Evolutionary conservation across 1,139 yeast species (phyloP), one percentile per base, ranked within the genome.

Genomic region (Yamadazyma dushanensis): DNA sequence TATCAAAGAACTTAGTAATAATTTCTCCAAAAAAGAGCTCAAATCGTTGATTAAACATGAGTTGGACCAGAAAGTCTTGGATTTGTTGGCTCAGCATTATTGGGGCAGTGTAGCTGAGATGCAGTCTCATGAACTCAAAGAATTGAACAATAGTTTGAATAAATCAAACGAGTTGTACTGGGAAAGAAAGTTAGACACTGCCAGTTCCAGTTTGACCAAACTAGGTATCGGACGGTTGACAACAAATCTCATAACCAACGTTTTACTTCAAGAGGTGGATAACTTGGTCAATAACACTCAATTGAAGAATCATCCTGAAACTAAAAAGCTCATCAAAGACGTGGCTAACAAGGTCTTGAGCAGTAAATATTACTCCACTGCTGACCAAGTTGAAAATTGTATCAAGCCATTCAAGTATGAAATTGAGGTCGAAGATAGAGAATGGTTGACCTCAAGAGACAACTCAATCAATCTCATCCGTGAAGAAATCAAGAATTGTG

Each of bases 331-430:
- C 5, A 92, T 94, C 16, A 77, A 76, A 37, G 95, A 89, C 31
- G 95, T 97, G 1, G 95, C 96, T 0, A 75, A 78, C 27, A 69
- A 81, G 16, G 96, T 94, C 2, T 66, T 94, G 43, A 79, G 82
- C 43, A 67, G 85, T 25, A 79, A 92, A 45, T 92, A 78, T 56
- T 88, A 83, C 47, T 83, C 96, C 1, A 92, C 98, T 0, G 95
- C 98, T 0, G 98, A 94, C 57, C 98, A 94, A 57, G 98, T 94
- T 11, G 99, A 94, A 55, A 94, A 92, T 59, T 90, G 97, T 64
- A 90, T 94, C 53, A 94, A 94, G 59, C 98, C 98, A 2, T 92
- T 83, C 64, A 94, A 94, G 61, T 92, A 92, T 59, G 98, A 94
- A 56, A 90, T 94, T 43, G 98, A 94, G 56, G 78, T 92, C 31